Evolutionary conservation across 345 rosid genomes (phyloP), one percentile per base, ranked within the genome.

Genomic region (Aethionema arabicum): DNA sequence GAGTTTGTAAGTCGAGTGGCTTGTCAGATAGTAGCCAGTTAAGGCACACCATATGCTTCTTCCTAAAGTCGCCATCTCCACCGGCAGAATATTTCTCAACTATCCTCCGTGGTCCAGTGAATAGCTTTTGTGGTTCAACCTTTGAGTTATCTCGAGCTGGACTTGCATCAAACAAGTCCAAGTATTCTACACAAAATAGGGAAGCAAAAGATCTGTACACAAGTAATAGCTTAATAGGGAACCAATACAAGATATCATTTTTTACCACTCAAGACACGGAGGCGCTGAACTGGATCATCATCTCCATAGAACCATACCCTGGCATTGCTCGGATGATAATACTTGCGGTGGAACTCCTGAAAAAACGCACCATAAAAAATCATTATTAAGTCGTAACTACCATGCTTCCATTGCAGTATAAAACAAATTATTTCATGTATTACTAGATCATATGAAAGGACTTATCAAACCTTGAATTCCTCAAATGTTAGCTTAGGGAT

Each of bases 301-400:
- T 91, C 85, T 55, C 98, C 98, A 65, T 86, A 91, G 75, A 91
- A 91, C 98, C 98, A 91, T 68, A 91, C 86, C 75, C 95, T 83
- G 52, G 95, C 83, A 73, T 91, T 91, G 84, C 88, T 88, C 0
- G 96, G 98, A 72, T 88, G 96, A 77, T 91, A 91, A 73, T 76
- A 84, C 82, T 86, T 85, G 31, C 80, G 46, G 65, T 91, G 98
- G 62, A 91, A 91, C 67, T 88, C 98, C 98, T 91, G 79, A 13
- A 56, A 67, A 67, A 47, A 69, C 60, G 43, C 16, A 40, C 8
- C 50, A 54, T 12, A 45, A 65, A 56, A 60, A 33, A 62, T 27
- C 42, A 50, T 21, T 11, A 62, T 44, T 14, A 11, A 32, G 52
- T n/a, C 59, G 21, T 9, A 50, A 36, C 16, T 59, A 13, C 13